Percentiles rank a stretch among this genome's conserved stretches.
These are phyloP conservation scores for Domatiomyces catenatus DNA, from an alignment of 2,329 filamentous ascomycete species.

Conservation along the genomic window DNA sequence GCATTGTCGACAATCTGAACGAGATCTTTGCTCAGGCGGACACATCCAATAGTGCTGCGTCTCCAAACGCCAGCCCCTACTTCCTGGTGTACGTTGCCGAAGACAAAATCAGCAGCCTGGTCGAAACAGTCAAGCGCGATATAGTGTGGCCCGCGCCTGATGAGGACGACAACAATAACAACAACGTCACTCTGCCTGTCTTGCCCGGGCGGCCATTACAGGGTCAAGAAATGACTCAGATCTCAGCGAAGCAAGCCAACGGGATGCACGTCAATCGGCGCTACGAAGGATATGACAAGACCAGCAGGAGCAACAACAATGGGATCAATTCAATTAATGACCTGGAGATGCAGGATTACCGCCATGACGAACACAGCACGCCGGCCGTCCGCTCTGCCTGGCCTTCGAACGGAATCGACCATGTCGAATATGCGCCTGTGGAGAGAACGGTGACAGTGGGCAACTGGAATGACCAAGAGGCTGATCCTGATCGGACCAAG, in stretches of 20 bases:
- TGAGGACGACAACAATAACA: background rate
- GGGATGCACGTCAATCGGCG: background rate
- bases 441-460: background rate
- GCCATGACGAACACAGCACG: background rate
- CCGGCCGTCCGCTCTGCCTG: background rate
- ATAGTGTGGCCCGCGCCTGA: conserved; percentile 11
- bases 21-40: conserved; percentile 37
- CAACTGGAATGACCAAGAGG: background rate
- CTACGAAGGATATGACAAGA: background rate
- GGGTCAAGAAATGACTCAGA: background rate
- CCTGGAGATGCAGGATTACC: background rate
- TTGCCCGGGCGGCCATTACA: background rate
- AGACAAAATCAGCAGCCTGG: conserved; percentile 42
- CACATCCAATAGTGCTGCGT: conserved; percentile 27
- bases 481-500: background rate
- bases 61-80: conserved; percentile 38
- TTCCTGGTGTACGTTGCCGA: conserved; percentile 63
- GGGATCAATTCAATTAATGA: background rate
- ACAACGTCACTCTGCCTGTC: conserved; percentile 1
- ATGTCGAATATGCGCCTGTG: background rate
- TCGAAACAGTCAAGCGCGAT: conserved; percentile 41
- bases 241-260: background rate
- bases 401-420: background rate
- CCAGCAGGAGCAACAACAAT: background rate
- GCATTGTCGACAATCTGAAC: conserved; percentile 45